Percentiles rank a stretch among this genome's conserved stretches.
phyloP scores from a whole-genome alignment of 108 stramenopile genomes.

The Aurantiochytrium sp. region DNA sequence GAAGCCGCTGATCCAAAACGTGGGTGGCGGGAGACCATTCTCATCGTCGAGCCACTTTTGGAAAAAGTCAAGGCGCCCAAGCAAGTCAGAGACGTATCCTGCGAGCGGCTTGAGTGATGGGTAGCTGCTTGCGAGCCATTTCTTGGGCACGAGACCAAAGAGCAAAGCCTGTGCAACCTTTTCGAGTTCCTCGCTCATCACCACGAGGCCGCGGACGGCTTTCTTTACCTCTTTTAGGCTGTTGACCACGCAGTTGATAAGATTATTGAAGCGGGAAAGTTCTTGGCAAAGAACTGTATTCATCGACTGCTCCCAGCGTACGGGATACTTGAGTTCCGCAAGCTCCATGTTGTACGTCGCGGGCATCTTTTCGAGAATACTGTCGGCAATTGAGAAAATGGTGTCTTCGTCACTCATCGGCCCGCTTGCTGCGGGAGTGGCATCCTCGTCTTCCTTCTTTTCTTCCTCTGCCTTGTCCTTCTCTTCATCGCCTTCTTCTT shows the following conservation, averaged over 20 bases:
- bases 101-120: conserved; percentile 56
- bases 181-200: conserved; percentile 58
- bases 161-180: conserved; percentile 54
- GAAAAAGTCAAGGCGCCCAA: conserved; percentile 40
- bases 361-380: conserved; percentile 44
- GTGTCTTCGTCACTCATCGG: conserved; percentile 29
- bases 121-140: conserved; percentile 46
- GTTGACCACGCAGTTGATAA: conserved; percentile 22
- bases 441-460: too few relatives aligned
- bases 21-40: conserved; percentile 38
- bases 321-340: conserved; percentile 52
- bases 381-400: conserved; percentile 32
- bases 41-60: conserved; percentile 35
- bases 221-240: conserved; percentile 35
- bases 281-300: conserved; percentile 64
- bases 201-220: conserved; percentile 54
- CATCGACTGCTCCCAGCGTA: conserved; percentile 52
- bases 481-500: conserved; percentile 39
- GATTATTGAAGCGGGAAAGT: conserved; percentile 49
- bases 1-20: conserved; percentile 55
- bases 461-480: conserved; percentile 7
- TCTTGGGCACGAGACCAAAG: conserved; percentile 38
- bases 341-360: conserved; percentile 48
- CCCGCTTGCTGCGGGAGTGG: background rate
- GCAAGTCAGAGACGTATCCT: conserved; percentile 48